These are phyloP conservation scores for Serendipita indica DNA, from an alignment of 768 basidiomycete genomes.

Conservation along the genomic window DNA sequence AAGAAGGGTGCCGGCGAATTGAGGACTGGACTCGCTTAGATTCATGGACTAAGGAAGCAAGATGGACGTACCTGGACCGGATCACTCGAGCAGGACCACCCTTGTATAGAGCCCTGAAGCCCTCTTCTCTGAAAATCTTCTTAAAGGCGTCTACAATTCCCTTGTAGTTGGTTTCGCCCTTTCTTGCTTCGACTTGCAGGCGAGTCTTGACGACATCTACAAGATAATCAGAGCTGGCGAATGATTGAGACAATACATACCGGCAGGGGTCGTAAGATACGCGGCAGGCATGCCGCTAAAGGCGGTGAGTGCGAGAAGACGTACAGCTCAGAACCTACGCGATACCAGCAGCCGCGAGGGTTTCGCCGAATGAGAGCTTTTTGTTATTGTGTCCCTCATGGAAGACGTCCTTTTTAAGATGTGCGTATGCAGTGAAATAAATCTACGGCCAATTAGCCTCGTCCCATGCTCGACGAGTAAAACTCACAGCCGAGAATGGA, in stretches of 20 bases:
- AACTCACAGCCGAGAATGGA: slow-evolving; percentile 76
- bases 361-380: slow-evolving; percentile 79
- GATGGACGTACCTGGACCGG: too few species aligned
- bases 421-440: slow-evolving; percentile 50
- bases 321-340: slow-evolving; percentile 34
- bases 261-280: slow-evolving; percentile 82
- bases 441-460: not conserved
- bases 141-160: slow-evolving; percentile 78
- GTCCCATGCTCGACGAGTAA: slow-evolving; percentile 43
- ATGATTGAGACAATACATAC: slow-evolving; percentile 27
- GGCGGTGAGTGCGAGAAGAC: slow-evolving; percentile 11
- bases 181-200: slow-evolving; percentile 80
- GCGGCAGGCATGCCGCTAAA: slow-evolving; percentile 94
- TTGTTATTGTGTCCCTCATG: slow-evolving; percentile 93
- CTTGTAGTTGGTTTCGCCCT: slow-evolving; percentile 84
- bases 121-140: slow-evolving; percentile 85
- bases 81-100: slow-evolving; percentile 79
- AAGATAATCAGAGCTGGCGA: slow-evolving; percentile 10
- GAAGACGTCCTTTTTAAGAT: slow-evolving; percentile 87
- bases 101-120: slow-evolving; percentile 79
- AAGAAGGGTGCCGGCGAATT: slow-evolving; percentile 88
- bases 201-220: slow-evolving; percentile 95
- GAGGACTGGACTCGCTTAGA: too few species aligned
- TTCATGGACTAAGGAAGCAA: too few species aligned
- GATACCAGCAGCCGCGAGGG: slow-evolving; percentile 63